Conservation (phyloP, 495 filamentous ascomycete species). For the Aspergillus indologenus region DNA sequence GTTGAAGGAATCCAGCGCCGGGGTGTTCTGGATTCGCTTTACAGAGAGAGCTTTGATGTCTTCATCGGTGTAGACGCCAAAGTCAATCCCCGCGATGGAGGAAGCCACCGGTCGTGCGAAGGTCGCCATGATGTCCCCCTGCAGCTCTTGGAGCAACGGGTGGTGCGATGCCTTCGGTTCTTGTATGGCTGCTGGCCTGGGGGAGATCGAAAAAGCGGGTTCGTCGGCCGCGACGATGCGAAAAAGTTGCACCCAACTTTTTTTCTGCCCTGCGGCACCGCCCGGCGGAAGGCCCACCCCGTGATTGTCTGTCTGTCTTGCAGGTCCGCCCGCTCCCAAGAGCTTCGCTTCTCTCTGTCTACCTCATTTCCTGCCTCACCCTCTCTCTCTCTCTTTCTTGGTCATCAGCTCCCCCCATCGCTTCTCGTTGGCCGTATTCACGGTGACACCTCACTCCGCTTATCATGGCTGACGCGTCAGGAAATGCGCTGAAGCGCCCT, state of each 20-base stretch:
- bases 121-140: constrained; percentile 56
- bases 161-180: constrained; percentile 27
- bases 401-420: constrained; percentile 4
- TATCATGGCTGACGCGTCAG: constrained; percentile 52
- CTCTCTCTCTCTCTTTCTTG: not conserved
- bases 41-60: constrained; percentile 90
- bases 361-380: not conserved
- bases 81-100: constrained; percentile 81
- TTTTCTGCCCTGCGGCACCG: constrained; percentile 26
- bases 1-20: constrained; percentile 82
- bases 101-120: constrained; percentile 87
- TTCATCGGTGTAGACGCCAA: constrained; percentile 71
- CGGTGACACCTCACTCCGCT: constrained; percentile 10
- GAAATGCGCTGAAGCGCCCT: constrained; percentile 56
- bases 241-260: constrained; percentile 26
- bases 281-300: not conserved
- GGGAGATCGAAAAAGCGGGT: constrained; percentile 21
- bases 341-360: not conserved
- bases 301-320: not conserved
- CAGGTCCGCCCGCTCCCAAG: not conserved
- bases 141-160: constrained; percentile 44
- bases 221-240: constrained; percentile 23
- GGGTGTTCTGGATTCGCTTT: constrained; percentile 83
- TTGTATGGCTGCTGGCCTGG: constrained; percentile 18
- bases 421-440: constrained; percentile 19